These are phyloP conservation scores for Psidium friedrichsthalianum DNA, from an alignment of 345 rosid genomes.

Conservation along the genomic window DNA sequence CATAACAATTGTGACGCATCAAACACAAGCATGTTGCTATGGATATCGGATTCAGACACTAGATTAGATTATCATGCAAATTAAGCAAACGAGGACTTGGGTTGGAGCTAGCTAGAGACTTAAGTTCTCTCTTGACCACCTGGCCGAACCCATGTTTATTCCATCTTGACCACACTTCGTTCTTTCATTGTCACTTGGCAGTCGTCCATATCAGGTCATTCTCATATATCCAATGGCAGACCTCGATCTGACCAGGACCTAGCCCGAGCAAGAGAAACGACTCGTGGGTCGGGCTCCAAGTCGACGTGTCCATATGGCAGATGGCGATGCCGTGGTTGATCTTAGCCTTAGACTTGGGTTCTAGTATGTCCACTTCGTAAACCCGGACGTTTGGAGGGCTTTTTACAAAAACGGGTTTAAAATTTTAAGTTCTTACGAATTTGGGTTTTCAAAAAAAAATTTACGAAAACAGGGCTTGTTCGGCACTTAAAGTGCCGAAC, in stretches of 20 bases:
- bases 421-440: too few relatives aligned
- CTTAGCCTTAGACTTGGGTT: slow-evolving; percentile 24
- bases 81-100: background rate
- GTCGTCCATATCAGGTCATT: slow-evolving; percentile 59
- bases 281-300: slow-evolving; percentile 68
- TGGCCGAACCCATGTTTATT: background rate
- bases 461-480: too few relatives aligned
- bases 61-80: background rate
- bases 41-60: too few relatives aligned
- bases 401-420: too few relatives aligned
- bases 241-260: slow-evolving; percentile 65
- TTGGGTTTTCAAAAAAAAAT: too few relatives aligned
- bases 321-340: slow-evolving; percentile 72
- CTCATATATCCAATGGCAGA: too few relatives aligned
- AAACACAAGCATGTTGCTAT: accelerated
- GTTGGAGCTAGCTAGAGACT: background rate
- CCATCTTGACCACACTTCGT: background rate
- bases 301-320: slow-evolving; percentile 74
- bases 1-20: background rate
- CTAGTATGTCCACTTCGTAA: slow-evolving; percentile 60
- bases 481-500: too few relatives aligned
- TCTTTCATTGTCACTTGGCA: slow-evolving; percentile 9
- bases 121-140: background rate
- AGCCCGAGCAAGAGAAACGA: slow-evolving; percentile 63
- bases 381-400: slow-evolving; percentile 50